Conservation (phyloP, 805 yeast genomes). For the Barnettozyma sp. region DNA sequence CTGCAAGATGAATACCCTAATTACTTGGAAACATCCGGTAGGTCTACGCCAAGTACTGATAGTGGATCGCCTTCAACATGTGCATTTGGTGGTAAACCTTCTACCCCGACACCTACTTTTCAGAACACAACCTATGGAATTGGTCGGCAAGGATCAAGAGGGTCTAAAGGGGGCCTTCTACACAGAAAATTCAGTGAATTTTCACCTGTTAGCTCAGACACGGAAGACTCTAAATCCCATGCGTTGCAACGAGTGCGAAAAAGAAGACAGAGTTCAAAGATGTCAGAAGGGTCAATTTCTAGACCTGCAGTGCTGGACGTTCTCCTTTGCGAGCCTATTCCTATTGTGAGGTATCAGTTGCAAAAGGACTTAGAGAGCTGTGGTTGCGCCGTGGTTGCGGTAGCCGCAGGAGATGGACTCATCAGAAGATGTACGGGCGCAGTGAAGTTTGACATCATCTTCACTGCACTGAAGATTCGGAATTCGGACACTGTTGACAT, state of each 20-base stretch:
- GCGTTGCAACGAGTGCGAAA: slow-evolving; percentile 47
- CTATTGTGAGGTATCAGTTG: slow-evolving; percentile 66
- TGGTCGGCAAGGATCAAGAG: slow-evolving; percentile 10
- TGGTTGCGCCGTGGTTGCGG: slow-evolving; percentile 77
- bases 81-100: slow-evolving; percentile 17
- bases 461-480: slow-evolving; percentile 65
- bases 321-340: slow-evolving; percentile 80
- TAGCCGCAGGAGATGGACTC: slow-evolving; percentile 75
- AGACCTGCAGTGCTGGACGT: slow-evolving; percentile 47
- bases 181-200: slow-evolving; percentile 27
- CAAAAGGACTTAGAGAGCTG: slow-evolving; percentile 54
- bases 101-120: slow-evolving; percentile 18
- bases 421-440: slow-evolving; percentile 76
- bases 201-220: slow-evolving; percentile 57
- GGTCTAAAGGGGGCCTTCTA: slow-evolving; percentile 19
- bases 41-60: slow-evolving; percentile 30
- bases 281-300: slow-evolving; percentile 20
- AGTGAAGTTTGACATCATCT: slow-evolving; percentile 75
- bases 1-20: slow-evolving; percentile 26
- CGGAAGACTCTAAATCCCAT: slow-evolving; percentile 46
- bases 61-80: slow-evolving; percentile 24
- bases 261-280: slow-evolving; percentile 45
- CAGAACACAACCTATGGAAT: slow-evolving; percentile 3
- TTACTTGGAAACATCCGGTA: slow-evolving; percentile 25
- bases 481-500: slow-evolving; percentile 70